phyloP scores from a whole-genome alignment of 441 rosid species.

The Pelargonium exstipulatum region DNA sequence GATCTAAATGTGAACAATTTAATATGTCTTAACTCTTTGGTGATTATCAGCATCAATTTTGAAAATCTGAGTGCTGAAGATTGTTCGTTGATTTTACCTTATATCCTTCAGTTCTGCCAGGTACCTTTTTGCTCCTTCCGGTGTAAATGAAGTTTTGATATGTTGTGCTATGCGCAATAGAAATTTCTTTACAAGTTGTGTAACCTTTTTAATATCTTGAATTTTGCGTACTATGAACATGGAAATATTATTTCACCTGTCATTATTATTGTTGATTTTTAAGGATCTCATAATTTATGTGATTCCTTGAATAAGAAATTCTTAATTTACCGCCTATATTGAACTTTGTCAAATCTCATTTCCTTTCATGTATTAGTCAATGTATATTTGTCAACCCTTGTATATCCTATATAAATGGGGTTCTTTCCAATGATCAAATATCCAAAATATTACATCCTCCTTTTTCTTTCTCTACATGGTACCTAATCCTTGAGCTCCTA shows the following conservation, averaged over 20 bases:
- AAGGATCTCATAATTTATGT: no score
- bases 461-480: no score
- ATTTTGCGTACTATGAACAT: neutral
- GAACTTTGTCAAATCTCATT: no score
- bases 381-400: no score
- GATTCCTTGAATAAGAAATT: no score
- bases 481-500: no score
- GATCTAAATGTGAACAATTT: constrained; percentile 14
- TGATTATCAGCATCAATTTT: constrained; percentile 37
- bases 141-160: neutral
- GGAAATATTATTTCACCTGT: neutral
- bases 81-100: constrained; percentile 46
- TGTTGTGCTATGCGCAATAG: neutral
- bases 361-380: no score
- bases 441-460: no score
- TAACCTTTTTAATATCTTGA: neutral
- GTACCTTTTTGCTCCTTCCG: constrained; percentile 33
- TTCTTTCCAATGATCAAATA: no score
- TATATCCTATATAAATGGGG: no score
- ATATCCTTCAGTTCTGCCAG: constrained; percentile 70
- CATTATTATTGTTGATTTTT: neutral
- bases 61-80: constrained; percentile 54
- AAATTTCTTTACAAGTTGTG: neutral
- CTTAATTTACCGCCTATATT: no score
- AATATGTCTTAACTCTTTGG: constrained; percentile 13